Evolutionary conservation across 805 yeast species (phyloP).

Genomic region (Candida wancherniae): DNA sequence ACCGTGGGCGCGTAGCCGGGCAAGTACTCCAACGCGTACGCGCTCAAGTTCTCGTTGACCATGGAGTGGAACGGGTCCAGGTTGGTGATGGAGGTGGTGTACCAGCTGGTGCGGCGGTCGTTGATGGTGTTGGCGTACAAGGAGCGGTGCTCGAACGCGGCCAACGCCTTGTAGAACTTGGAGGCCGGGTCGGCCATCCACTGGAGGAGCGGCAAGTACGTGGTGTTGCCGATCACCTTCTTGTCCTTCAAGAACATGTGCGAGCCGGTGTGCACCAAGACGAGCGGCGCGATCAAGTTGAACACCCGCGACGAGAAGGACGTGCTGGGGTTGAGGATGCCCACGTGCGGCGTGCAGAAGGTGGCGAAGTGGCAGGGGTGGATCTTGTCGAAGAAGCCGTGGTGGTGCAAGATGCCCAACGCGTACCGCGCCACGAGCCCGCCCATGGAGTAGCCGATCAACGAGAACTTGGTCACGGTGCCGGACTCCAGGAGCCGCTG

Average conservation of each 20-base stretch:
- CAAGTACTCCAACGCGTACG: constrained; percentile 41
- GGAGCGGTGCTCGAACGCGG: constrained; percentile 6
- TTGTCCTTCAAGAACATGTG: constrained; percentile 62
- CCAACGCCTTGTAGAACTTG: constrained; percentile 11
- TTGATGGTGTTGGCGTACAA: constrained; percentile 15
- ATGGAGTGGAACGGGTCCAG: constrained; percentile 58
- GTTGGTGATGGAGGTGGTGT: constrained; percentile 67
- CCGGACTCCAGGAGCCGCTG: constrained; percentile 1
- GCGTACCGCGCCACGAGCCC: constrained; percentile 79
- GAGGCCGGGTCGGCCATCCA: constrained; percentile 15
- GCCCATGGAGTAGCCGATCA: constrained; percentile 85
- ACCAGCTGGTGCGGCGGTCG: constrained; percentile 61
- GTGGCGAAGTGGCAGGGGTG: constrained; percentile 55
- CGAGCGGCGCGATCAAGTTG: constrained; percentile 58
- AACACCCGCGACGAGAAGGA: constrained; percentile 42
- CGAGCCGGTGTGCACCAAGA: constrained; percentile 66
- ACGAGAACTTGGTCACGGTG: constrained; percentile 56
- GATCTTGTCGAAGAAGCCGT: constrained; percentile 46
- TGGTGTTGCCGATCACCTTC: constrained; percentile 2
- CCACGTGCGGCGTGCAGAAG: constrained; percentile 59
- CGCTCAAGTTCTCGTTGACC: constrained; percentile 34
- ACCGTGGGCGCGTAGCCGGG: constrained; percentile 54
- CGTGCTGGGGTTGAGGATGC: constrained; percentile 48
- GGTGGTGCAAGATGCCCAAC: constrained; percentile 61
- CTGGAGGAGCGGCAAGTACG: constrained; percentile 9